Evolutionary conservation across 345 rosid genomes (phyloP), one percentile per base, ranked within the genome.

Genomic region (Eucalyptus globulus): DNA sequence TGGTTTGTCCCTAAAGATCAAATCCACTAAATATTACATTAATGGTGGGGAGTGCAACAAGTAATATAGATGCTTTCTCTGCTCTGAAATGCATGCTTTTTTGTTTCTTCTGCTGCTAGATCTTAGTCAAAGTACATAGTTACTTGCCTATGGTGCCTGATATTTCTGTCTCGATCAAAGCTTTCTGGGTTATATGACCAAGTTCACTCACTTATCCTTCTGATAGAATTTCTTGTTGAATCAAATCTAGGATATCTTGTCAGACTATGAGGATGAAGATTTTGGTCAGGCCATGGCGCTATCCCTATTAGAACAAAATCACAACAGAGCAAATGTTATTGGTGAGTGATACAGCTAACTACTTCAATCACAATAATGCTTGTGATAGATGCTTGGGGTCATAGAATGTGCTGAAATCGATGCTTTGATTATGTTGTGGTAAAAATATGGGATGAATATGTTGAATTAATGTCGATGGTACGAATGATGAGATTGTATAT

Each of bases 251-350:
- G 98, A 91, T 89, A 81, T 89, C 21, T 94, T 89, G 90, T 87
- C 92, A 88, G 96, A 93, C 88, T 92, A 90, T 67, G 98, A 95
- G 89, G 93, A 92, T 91, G 98, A 95, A 93, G 98, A 94, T 67
- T 90, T 96, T 54, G 95, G 96, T 90, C 96, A 90, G 87, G 99
- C 99, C 89, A 93, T 98, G 89, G 98, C 97, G 87, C 72, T 95
- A 87, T 97, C 99, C 50, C 95, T 97, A 81, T 87, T 92, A 89
- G 98, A 96, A 91, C 96, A 93, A 92, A 92, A 90, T 91, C 96
- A 92, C 80, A 92, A 86, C 56, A 90, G 93, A 72, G 83, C 89
- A 89, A 83, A 45, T 88, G 89, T 91, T 51, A 86, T 88, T 31
- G 95, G 98, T 97, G 91, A 95, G 99, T 89, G 67, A 60, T 67